Conservation (phyloP, 2,329 filamentous ascomycete species). For the Cladosporium austrohemisphaericum region DNA sequence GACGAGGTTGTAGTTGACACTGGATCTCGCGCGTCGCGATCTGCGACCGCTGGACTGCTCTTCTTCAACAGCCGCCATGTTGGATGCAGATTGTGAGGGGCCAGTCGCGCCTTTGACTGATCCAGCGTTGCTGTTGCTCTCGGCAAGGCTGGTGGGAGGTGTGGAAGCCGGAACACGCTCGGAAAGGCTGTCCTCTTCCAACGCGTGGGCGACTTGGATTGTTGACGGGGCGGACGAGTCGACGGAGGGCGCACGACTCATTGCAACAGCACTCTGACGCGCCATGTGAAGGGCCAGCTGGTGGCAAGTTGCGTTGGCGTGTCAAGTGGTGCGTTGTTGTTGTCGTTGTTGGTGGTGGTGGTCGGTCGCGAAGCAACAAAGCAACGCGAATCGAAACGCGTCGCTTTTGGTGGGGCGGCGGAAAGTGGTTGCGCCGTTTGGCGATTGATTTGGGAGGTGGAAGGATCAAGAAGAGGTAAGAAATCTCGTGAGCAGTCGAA, state of each 20-base stretch:
- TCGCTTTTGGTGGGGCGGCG: neutral
- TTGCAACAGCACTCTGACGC: conserved; percentile 18
- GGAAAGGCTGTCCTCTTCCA: conserved; percentile 38
- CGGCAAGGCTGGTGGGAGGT: conserved; percentile 63
- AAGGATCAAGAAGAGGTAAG: too few relatives aligned
- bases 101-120: conserved; percentile 28
- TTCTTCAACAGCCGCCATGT: conserved; percentile 23
- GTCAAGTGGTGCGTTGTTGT: conserved; percentile 4
- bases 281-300: too few relatives aligned
- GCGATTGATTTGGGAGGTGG: too few relatives aligned
- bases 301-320: too few relatives aligned
- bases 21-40: conserved; percentile 54
- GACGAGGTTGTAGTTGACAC: conserved; percentile 59
- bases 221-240: conserved; percentile 42
- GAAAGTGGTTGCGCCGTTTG: conserved; percentile 2
- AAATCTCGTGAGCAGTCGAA: too few relatives aligned
- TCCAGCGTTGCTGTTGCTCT: conserved; percentile 53
- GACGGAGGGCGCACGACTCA: conserved; percentile 37
- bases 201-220: conserved; percentile 36
- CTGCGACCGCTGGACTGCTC: conserved; percentile 36
- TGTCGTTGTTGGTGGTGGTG: conserved; percentile 2
- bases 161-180: conserved; percentile 57
- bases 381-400: conserved; percentile 2
- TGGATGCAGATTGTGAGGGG: conserved; percentile 25
- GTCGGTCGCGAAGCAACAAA: conserved; percentile 5